Evolutionary conservation across 2,329 filamentous ascomycete species (phyloP), one percentile per base, ranked within the genome.

Genomic region (Ascochyta lentis): DNA sequence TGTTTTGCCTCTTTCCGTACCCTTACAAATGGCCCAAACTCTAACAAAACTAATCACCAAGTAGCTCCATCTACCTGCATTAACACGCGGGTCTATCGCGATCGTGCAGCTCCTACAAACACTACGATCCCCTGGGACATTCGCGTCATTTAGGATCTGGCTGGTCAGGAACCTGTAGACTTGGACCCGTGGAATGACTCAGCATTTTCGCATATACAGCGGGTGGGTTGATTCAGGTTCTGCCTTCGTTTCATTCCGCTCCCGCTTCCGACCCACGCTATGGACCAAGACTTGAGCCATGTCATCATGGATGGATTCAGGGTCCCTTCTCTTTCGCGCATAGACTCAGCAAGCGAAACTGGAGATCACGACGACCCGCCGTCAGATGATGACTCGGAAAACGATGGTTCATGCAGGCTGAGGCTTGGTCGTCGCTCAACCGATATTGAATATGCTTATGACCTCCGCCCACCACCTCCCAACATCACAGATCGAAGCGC

Each of bases 391-490:
- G 53, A 56, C 12, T 12, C 13, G 6, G 47, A 47, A 24, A 22
- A 26, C 8, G 13, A 22, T 12, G 26, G 31, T 13, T 34, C 31
- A 3, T 49, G 45, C 26, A 19, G 13, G 7, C 23, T 56, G 26
- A 51, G 39, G 24, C 19, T 12, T 24, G 41, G n/a, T 27, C 62
- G 55, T 27, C 41, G 52, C 13, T 65, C 61, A 12, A 54, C 49
- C 27, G 58, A 63, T 27, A 41, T 64, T 15, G 46, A 56, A 22
- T 56, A 55, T 34, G 51, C 65, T 31, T 70, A 65, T 42, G 66
- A 72, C 27, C 59, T 72, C 3, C 54, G 56, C 23, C 61, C 68
- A 23, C 69, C 68, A 7, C 64, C 68, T 40, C 67, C 66, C 2
- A 55, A 56, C 6, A 39, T 61, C 1, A 64, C 63, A 5, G 50